These are phyloP conservation scores for Trametes polyzona DNA, from an alignment of 1,284 basidiomycete species.

Conservation along the genomic window DNA sequence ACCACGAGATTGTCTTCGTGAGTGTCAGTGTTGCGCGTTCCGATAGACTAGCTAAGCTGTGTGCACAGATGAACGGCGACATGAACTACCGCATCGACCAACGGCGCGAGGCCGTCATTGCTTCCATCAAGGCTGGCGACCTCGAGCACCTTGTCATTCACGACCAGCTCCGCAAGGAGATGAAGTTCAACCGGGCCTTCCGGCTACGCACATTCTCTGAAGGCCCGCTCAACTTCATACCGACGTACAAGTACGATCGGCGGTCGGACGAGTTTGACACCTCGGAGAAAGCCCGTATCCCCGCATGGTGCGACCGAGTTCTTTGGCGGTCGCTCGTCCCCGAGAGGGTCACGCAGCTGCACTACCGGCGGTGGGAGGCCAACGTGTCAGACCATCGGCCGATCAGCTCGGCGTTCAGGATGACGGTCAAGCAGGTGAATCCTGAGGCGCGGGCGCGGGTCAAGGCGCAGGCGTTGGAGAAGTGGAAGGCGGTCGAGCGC, in stretches of 20 bases:
- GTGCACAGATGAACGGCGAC: constrained; percentile 71
- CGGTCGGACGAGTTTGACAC: constrained; percentile 82
- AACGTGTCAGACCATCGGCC: constrained; percentile 89
- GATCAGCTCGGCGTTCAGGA: constrained; percentile 76
- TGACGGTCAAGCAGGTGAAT: constrained; percentile 76
- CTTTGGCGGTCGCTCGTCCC: constrained; percentile 75
- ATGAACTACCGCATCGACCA: constrained; percentile 96
- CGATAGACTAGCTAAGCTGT: neutral
- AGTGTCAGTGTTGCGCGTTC: constrained; percentile 38
- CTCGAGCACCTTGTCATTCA: constrained; percentile 68
- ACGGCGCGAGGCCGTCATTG: constrained; percentile 79
- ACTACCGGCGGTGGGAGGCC: constrained; percentile 80
- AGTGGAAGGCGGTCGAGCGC: constrained; percentile 65
- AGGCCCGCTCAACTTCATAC: constrained; percentile 80
- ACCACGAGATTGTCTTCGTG: constrained; percentile 94
- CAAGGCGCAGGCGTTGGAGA: constrained; percentile 54
- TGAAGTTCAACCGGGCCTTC: constrained; percentile 85
- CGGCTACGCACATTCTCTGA: constrained; percentile 85
- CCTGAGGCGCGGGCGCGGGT: constrained; percentile 59
- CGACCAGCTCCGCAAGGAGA: constrained; percentile 91
- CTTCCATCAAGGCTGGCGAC: constrained; percentile 69
- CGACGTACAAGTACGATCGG: constrained; percentile 97
- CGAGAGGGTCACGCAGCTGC: constrained; percentile 60
- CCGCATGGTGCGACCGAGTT: constrained; percentile 97
- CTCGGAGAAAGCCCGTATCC: constrained; percentile 86